A percentile compares a stretch with the other conserved stretches of the same genome.
Evolutionary conservation across 495 filamentous ascomycete species (phyloP).

Genomic region (Cenococcum geophilum): DNA sequence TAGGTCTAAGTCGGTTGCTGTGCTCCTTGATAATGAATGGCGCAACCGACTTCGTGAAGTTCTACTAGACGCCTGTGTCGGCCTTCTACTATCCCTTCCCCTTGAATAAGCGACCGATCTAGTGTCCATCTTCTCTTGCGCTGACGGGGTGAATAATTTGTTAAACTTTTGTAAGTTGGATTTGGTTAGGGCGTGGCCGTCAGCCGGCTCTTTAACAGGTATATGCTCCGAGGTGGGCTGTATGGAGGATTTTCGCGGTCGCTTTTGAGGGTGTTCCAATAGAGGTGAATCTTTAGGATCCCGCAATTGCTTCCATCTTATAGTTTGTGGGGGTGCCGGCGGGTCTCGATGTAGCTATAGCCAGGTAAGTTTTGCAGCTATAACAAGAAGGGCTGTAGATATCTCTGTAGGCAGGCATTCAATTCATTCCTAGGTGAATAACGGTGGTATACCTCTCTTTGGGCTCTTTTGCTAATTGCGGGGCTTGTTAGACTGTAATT

Average conservation of each 20-base stretch:
- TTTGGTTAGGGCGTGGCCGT: background rate
- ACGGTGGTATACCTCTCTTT: too few species aligned
- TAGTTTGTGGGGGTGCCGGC: too few species aligned
- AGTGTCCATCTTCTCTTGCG: background rate
- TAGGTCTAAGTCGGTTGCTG: background rate
- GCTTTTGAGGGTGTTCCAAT: background rate
- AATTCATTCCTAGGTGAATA: too few species aligned
- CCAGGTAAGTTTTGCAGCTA: too few species aligned
- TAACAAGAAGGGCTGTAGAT: too few species aligned
- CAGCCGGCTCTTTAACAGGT: background rate
- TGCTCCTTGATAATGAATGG: background rate
- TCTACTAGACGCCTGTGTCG: background rate
- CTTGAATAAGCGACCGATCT: background rate
- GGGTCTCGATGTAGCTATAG: background rate
- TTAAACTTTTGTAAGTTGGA: background rate
- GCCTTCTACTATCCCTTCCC: background rate
- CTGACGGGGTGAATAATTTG: background rate
- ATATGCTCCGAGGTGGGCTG: background rate
- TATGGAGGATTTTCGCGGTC: background rate
- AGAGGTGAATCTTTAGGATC: background rate
- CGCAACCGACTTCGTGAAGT: background rate
- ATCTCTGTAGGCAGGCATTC: too few species aligned
- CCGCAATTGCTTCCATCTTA: background rate
- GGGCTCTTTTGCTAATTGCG: too few species aligned
- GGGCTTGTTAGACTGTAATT: too few species aligned